Evolutionary conservation across 106 monocot genomes (phyloP).

Genomic region (Dactylorhiza incarnata): DNA sequence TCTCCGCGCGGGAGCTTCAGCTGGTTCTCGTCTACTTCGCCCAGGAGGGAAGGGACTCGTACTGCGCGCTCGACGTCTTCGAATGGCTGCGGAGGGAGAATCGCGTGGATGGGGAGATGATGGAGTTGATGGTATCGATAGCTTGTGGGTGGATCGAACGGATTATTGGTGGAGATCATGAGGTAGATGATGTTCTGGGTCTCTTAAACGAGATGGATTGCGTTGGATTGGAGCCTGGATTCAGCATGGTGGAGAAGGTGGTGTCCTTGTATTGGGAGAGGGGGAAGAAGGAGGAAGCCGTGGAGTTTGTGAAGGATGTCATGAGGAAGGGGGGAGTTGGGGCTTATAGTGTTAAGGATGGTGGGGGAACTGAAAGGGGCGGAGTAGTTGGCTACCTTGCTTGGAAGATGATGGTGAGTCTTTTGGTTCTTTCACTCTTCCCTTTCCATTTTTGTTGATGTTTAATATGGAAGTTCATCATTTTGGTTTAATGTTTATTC

Average conservation of each 20-base stretch:
- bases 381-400: conserved; percentile 80
- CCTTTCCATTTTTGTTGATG: neutral
- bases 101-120: conserved; percentile 75
- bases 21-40: conserved; percentile 90
- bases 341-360: conserved; percentile 20
- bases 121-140: conserved; percentile 94
- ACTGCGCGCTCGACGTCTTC: conserved; percentile 94
- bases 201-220: conserved; percentile 92
- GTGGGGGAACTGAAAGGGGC: conserved; percentile 30
- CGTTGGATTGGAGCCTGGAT: conserved; percentile 79
- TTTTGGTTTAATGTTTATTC: neutral
- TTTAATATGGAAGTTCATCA: neutral
- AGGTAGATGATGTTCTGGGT: conserved; percentile 58
- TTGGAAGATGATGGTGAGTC: conserved; percentile 94
- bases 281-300: conserved; percentile 66
- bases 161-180: conserved; percentile 43
- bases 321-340: conserved; percentile 49
- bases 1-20: conserved; percentile 84
- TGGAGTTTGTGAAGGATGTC: conserved; percentile 69
- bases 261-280: conserved; percentile 88
- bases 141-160: conserved; percentile 85
- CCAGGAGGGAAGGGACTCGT: conserved; percentile 87
- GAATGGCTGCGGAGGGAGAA: conserved; percentile 85
- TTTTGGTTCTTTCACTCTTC: neutral
- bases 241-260: conserved; percentile 92